Base-by-base conservation (phyloP, 176 grass and related monocot genomes). In the Guadua angustifolia region DNA sequence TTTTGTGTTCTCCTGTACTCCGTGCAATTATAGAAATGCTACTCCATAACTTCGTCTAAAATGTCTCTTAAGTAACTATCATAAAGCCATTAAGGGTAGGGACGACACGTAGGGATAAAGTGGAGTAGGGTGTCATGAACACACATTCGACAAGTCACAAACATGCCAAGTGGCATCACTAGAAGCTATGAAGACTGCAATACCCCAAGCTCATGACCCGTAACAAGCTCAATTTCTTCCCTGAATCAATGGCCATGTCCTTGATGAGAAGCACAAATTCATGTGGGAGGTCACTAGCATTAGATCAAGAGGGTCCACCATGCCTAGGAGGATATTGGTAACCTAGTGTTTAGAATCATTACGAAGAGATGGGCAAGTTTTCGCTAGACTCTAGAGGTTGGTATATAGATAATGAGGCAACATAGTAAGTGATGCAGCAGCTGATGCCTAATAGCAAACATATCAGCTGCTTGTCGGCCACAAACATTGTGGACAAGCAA, bases 231-330 rank as follows among this genome's bases (percentile, higher is more conserved):
- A 39, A 39, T 6, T 39, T 39, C 38, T 39, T 39, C 6, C 38
- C 38, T 39, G 38, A 39, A 39, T 39, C 38, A 39, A 39, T 6
- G 5, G 3, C 2, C 56, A 57, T 45, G 36, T n/a, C 24, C 33
- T 86, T 66, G 49, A 51, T 63, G 53, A 64, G 56, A 85, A 71
- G 45, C 0, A 5, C 51, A 78, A 43, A 78, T 64, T 79, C 35
- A 73, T 77, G 79, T 24, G 21, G 50, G 79, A 69, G 25, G 45
- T 45, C 22, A 7, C 45, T n/a, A 42, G 13, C 77, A 22, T 51
- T 21, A n/a, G 19, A 83, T 55, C 35, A 71, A 69, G 5, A 77
- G 35, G 73, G 45, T 44, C 25, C 10, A 75, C 32, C 43, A 35
- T 43, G 22, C 62, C 53, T 39, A 42, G 6, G 64, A 71, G 21